Percentiles rank a stretch among this genome's conserved stretches.
phyloP scores from a whole-genome alignment of 1,139 yeast genomes.

The Suhomyces ambrosiae region DNA sequence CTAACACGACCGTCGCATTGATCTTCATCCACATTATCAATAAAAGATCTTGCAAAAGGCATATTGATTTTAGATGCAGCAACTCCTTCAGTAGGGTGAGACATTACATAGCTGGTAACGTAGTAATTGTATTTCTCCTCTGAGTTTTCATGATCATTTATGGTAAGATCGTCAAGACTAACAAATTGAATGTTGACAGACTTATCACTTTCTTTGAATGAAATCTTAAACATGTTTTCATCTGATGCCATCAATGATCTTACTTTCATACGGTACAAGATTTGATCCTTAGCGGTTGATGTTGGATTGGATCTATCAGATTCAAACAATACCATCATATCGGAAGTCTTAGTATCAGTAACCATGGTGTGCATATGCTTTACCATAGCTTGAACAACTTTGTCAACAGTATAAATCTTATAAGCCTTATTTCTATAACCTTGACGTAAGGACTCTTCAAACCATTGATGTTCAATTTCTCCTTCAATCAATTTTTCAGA shows the following conservation, averaged over 20 bases:
- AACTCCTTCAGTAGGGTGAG: constrained; percentile 96
- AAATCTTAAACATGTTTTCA: constrained; percentile 90
- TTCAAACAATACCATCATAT: constrained; percentile 79
- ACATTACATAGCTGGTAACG: constrained; percentile 87
- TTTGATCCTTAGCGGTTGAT: constrained; percentile 86
- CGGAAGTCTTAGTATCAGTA: constrained; percentile 81
- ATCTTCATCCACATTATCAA: constrained; percentile 61
- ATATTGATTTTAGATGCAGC: constrained; percentile 73
- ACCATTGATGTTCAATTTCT: constrained; percentile 91
- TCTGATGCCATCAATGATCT: constrained; percentile 79
- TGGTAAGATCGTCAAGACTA: constrained; percentile 83
- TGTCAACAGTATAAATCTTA: constrained; percentile 89
- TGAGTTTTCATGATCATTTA: constrained; percentile 71
- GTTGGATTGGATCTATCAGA: constrained; percentile 63
- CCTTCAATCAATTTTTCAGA: constrained; percentile 84
- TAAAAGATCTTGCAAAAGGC: constrained; percentile 70
- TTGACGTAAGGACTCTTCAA: constrained; percentile 93
- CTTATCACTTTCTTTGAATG: constrained; percentile 57
- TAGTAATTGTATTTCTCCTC: constrained; percentile 92
- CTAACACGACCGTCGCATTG: constrained; percentile 65
- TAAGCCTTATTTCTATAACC: constrained; percentile 93
- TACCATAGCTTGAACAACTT: constrained; percentile 85
- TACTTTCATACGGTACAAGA: constrained; percentile 84
- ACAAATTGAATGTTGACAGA: constrained; percentile 79
- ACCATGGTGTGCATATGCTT: constrained; percentile 84